These are phyloP conservation scores for Myotisia sp. DNA, from an alignment of 2,329 filamentous ascomycete genomes.

Conservation along the genomic window DNA sequence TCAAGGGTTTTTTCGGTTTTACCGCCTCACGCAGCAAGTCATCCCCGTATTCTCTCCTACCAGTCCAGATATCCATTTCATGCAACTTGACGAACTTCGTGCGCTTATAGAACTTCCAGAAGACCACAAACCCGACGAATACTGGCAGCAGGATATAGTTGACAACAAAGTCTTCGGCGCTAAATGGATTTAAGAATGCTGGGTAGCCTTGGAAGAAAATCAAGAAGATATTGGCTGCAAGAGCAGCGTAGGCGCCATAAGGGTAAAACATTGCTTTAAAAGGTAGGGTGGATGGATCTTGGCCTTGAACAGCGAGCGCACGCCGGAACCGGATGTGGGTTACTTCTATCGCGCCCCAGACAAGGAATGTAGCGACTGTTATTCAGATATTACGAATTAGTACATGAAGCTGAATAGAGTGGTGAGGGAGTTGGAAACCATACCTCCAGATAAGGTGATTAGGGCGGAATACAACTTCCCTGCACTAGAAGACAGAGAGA, in stretches of 20 bases:
- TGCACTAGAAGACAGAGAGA: conserved; percentile 20
- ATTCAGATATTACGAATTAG: conserved; percentile 2
- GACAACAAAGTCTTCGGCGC: conserved; percentile 38
- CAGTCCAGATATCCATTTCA: conserved; percentile 29
- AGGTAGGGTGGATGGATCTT: conserved; percentile 30
- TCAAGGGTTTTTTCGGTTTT: background rate
- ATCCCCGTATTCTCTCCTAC: conserved; percentile 17
- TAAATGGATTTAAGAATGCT: conserved; percentile 38
- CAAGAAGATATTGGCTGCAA: conserved; percentile 36
- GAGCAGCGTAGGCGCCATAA: conserved; percentile 36
- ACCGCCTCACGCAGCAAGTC: conserved; percentile 5
- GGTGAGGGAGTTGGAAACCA: conserved; percentile 2
- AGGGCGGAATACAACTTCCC: conserved; percentile 20
- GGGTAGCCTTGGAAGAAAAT: conserved; percentile 42
- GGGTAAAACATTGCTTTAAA: conserved; percentile 38
- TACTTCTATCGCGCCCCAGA: conserved; percentile 27
- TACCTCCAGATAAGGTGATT: conserved; percentile 24
- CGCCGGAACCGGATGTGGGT: conserved; percentile 31
- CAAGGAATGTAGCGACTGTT: conserved; percentile 27
- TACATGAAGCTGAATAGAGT: background rate
- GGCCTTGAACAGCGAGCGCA: conserved; percentile 25
- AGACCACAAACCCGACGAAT: conserved; percentile 34
- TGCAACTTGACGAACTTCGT: conserved; percentile 23
- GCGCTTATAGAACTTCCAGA: conserved; percentile 33
- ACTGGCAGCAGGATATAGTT: conserved; percentile 42